Evolutionary conservation across 2,329 filamentous ascomycete species (phyloP), one percentile per base, ranked within the genome.

Genomic region (Cytospora mali): DNA sequence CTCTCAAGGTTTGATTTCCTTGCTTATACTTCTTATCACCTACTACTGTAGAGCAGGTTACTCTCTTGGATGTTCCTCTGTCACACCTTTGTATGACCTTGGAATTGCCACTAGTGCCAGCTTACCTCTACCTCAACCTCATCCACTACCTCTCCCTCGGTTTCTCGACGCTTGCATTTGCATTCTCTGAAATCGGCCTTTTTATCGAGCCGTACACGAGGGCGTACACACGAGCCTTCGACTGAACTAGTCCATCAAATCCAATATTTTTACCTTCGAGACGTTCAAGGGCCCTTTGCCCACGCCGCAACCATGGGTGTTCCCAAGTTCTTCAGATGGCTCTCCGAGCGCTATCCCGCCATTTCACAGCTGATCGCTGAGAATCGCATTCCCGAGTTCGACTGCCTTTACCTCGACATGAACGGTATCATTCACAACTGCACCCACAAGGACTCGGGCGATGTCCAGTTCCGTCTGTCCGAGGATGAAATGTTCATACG

Each of bases 391-490:
- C 95, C 95, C 68, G 96, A 99, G 78, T 99, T 99, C 79, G 95
- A 99, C 78, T 95, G 92, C 77, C 87, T 99, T 66, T 99, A 99
- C 78, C 87, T 96, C 70, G 92, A 96, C 73, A 99, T 99, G 95
- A 99, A 99, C 78, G 95, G 95, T 69, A 99, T 99, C 75, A 99
- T 99, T 72, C 94, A 99, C 78, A 99, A 99, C 77, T 99, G 95
- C 77, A 99, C 95, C 62, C 95, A 99, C 79, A 97, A 95, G 73
- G 94, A 99, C 78, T 89, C 92, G 27, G 93, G 96, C 73, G 93
- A 94, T 74, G 88, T 93, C 4, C 92, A 92, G 1, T 96, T 96
- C 72, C 92, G 95, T 61, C 88, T 98, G 78, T 94, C 90, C 62
- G 96, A 99, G 76, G 94, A 99, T 75, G 92, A 97, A 77, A 99